These are phyloP conservation scores for Phytophthora sansomeana DNA, from an alignment of 352 stramenopile genomes.

Conservation along the genomic window DNA sequence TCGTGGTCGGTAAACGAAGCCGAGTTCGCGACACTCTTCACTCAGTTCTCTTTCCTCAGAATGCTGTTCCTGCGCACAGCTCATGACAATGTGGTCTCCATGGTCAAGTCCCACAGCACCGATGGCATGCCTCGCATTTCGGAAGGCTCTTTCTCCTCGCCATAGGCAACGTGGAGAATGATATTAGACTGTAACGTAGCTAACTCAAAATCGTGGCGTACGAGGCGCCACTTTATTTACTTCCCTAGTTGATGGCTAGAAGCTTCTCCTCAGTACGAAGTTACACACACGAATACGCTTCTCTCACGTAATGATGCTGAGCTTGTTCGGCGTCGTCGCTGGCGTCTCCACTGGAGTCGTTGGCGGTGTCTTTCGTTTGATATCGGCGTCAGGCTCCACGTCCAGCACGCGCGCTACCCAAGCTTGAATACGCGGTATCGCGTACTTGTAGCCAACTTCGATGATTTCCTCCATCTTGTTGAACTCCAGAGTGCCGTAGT, in stretches of 20 bases:
- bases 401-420: slow-evolving; percentile 66
- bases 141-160: slow-evolving; percentile 47
- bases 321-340: slow-evolving; percentile 21
- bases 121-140: slow-evolving; percentile 66
- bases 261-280: background rate
- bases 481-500: slow-evolving; percentile 93
- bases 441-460: slow-evolving; percentile 85
- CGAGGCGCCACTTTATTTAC: slow-evolving; percentile 22
- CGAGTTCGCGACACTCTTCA: slow-evolving; percentile 54
- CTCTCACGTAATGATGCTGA: slow-evolving; percentile 26
- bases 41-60: slow-evolving; percentile 71
- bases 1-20: slow-evolving; percentile 50
- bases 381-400: slow-evolving; percentile 69
- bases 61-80: slow-evolving; percentile 71
- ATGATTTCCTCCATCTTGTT: slow-evolving; percentile 94
- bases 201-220: slow-evolving; percentile 24
- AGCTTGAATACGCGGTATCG: slow-evolving; percentile 68
- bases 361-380: slow-evolving; percentile 42
- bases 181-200: slow-evolving; percentile 20
- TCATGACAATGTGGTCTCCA: slow-evolving; percentile 68
- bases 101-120: slow-evolving; percentile 53
- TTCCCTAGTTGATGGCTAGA: background rate
- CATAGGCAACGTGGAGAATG: background rate
- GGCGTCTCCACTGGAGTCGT: slow-evolving; percentile 13
- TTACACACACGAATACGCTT: background rate